phyloP scores from a whole-genome alignment of 1,139 yeast species.

The Scheffersomyces parashehatae region DNA sequence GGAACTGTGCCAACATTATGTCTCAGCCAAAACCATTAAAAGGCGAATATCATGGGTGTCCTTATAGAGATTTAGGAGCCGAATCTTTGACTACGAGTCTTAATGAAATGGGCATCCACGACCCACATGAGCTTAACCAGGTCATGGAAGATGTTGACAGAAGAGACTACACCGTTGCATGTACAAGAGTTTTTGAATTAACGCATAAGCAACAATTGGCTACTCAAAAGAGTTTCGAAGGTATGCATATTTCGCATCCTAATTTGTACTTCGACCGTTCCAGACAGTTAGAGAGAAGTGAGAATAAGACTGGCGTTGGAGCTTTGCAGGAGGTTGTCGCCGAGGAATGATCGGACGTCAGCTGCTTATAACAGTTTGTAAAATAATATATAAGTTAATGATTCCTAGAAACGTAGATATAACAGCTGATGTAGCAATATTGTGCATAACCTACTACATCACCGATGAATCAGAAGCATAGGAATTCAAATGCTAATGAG shows the following conservation, averaged over 20 bases:
- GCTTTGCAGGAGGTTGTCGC: too few relatives aligned
- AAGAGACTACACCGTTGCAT: constrained; percentile 79
- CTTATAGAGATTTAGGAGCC: constrained; percentile 72
- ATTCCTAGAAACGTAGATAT: too few relatives aligned
- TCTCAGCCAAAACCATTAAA: constrained; percentile 71
- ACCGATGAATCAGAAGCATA: too few relatives aligned
- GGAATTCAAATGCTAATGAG: too few relatives aligned
- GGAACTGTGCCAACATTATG: constrained; percentile 79
- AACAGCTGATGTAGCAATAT: too few relatives aligned
- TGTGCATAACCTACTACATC: too few relatives aligned
- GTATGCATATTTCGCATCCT: constrained; percentile 74
- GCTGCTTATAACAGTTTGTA: too few relatives aligned
- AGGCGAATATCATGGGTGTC: constrained; percentile 88
- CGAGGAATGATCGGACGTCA: too few relatives aligned
- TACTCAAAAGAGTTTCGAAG: constrained; percentile 29
- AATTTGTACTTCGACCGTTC: constrained; percentile 84
- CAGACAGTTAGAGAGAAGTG: constrained; percentile 39
- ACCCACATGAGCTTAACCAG: constrained; percentile 58
- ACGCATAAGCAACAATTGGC: constrained; percentile 58
- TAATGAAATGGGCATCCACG: constrained; percentile 67
- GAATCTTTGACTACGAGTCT: constrained; percentile 62
- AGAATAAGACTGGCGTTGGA: not conserved
- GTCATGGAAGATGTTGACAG: constrained; percentile 66
- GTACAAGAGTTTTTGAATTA: constrained; percentile 84
- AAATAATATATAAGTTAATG: too few relatives aligned